phyloP scores from a whole-genome alignment of 2,329 filamentous ascomycete species.

The Apiospora rasikravindrae region DNA sequence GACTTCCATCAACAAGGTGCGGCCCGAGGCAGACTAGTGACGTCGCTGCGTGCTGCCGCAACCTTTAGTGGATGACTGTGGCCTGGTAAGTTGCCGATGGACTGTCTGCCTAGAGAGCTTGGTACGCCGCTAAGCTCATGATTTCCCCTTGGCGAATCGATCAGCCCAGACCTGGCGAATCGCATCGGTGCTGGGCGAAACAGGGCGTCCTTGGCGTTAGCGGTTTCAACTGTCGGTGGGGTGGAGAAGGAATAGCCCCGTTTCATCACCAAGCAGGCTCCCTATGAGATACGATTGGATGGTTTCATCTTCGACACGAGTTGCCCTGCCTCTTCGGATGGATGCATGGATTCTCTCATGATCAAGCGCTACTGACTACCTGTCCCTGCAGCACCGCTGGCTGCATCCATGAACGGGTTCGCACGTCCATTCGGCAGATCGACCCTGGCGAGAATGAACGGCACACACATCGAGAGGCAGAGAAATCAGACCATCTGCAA shows the following conservation, averaged over 20 bases:
- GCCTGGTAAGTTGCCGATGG: not conserved
- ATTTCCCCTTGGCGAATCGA: conserved; percentile 6
- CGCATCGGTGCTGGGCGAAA: not conserved
- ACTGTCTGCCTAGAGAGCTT: too few relatives aligned
- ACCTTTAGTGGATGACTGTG: not conserved
- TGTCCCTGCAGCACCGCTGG: not conserved
- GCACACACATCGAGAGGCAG: not conserved
- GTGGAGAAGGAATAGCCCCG: conserved; percentile 5
- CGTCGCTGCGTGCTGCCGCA: not conserved
- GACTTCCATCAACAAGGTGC: not conserved
- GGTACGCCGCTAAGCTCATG: too few relatives aligned
- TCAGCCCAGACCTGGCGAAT: not conserved
- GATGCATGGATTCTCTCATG: not conserved
- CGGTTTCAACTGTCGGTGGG: not conserved
- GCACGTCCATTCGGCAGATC: not conserved
- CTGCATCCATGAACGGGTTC: too few relatives aligned
- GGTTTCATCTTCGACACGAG: not conserved
- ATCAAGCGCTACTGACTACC: too few relatives aligned
- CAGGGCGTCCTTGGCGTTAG: not conserved
- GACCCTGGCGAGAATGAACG: not conserved
- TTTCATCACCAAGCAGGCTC: not conserved
- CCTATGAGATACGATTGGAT: not conserved
- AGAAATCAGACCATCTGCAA: not conserved
- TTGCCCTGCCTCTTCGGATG: not conserved
- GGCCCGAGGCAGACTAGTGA: not conserved